phyloP scores from a whole-genome alignment of 2,329 filamentous ascomycete species.

The Curvularia sp. region DNA sequence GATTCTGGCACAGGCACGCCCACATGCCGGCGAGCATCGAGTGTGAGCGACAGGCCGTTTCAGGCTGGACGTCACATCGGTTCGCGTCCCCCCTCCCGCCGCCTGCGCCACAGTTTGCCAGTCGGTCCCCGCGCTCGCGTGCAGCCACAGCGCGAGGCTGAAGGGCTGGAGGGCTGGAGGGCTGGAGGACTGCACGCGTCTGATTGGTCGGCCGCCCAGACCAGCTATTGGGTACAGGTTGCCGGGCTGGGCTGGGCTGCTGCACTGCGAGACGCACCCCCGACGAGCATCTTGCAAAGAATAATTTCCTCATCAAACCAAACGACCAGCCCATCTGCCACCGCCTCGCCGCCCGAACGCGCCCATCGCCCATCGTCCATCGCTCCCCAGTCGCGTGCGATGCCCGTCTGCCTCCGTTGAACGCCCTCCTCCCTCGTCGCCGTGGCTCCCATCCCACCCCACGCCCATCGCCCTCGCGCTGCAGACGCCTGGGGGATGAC shows the following conservation, averaged over 20 bases:
- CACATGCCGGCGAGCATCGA: no score
- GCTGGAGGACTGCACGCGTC: conserved; percentile 10
- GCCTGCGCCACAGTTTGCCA: not conserved
- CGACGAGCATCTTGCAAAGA: conserved; percentile 17
- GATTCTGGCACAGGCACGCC: not conserved
- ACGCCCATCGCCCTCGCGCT: conserved; percentile 41
- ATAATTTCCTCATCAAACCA: conserved; percentile 22
- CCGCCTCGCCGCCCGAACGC: conserved; percentile 15
- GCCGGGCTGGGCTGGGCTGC: conserved; percentile 12
- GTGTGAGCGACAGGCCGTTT: not conserved
- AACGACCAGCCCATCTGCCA: conserved; percentile 28
- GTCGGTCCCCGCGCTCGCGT: conserved; percentile 17
- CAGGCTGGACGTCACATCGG: not conserved
- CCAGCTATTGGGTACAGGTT: conserved; percentile 1
- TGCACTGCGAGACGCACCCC: conserved; percentile 9
- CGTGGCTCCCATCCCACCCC: conserved; percentile 48
- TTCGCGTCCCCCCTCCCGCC: not conserved
- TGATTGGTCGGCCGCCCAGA: conserved; percentile 12
- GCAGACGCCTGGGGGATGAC: conserved; percentile 59
- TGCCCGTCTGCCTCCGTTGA: conserved; percentile 34
- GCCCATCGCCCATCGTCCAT: conserved; percentile 15
- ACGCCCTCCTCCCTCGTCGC: conserved; percentile 37
- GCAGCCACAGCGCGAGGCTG: not conserved
- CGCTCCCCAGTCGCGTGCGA: conserved; percentile 25
- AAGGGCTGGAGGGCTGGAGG: no score